These are phyloP conservation scores for Trametes maxima DNA, from an alignment of 768 basidiomycete species.

Conservation along the genomic window DNA sequence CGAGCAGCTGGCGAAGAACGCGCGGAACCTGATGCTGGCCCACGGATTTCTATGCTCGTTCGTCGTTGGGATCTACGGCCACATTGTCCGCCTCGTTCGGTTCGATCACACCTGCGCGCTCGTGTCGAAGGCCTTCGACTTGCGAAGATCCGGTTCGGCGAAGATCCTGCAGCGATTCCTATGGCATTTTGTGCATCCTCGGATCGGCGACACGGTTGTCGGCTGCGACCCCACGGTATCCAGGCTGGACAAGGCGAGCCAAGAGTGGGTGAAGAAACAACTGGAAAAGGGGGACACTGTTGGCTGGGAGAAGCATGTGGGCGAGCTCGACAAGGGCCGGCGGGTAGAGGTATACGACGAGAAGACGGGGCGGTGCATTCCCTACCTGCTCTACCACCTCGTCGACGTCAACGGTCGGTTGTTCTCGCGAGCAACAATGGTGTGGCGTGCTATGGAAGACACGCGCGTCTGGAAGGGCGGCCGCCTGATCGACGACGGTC, in stretches of 20 bases:
- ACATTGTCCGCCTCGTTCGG: constrained; percentile 6
- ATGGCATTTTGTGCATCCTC: constrained; percentile 14
- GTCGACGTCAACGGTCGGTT: constrained; percentile 9
- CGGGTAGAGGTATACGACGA: neutral
- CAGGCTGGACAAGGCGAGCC: neutral
- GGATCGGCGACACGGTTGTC: neutral
- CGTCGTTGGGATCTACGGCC: constrained; percentile 18
- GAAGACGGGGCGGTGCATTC: neutral
- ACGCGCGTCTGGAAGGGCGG: neutral
- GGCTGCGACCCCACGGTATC: constrained; percentile 1
- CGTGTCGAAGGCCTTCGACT: neutral
- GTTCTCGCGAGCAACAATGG: constrained; percentile 15
- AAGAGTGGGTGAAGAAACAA: neutral
- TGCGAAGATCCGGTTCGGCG: neutral
- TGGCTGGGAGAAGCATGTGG: neutral
- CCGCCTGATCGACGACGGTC: neutral
- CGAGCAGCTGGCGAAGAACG: constrained; percentile 14
- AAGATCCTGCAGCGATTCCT: constrained; percentile 6
- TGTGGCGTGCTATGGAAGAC: constrained; percentile 16
- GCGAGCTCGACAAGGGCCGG: neutral
- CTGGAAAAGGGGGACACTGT: neutral
- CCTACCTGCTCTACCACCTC: neutral
- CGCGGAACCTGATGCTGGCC: constrained; percentile 11
- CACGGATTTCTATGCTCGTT: constrained; percentile 15
- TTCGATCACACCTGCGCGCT: constrained; percentile 20